These are phyloP conservation scores for Pseudocercospora vitis DNA, from an alignment of 2,329 filamentous ascomycete genomes.

Conservation along the genomic window DNA sequence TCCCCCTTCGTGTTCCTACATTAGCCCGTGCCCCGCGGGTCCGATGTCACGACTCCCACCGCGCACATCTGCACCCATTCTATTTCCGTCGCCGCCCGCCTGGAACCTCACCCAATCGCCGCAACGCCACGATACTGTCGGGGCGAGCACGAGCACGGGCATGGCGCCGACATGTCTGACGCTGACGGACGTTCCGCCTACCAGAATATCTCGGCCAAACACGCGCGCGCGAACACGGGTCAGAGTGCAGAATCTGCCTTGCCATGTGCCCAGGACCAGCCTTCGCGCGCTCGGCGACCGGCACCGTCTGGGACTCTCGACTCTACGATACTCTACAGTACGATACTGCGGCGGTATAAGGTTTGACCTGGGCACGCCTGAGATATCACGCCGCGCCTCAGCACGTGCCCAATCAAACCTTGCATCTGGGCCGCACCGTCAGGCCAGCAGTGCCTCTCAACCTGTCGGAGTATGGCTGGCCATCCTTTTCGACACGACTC, in stretches of 20 bases:
- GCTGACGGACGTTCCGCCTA: background rate
- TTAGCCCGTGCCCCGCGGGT: background rate
- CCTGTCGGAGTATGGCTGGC: slow-evolving; percentile 3
- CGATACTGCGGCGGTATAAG: no score
- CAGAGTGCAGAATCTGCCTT: background rate
- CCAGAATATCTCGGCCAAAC: background rate
- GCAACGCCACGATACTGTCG: background rate
- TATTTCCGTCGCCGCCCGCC: slow-evolving; percentile 1
- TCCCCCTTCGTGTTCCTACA: background rate
- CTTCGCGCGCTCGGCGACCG: background rate
- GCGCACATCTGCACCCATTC: background rate
- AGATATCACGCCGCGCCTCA: no score
- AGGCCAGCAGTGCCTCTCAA: background rate
- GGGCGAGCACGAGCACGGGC: background rate
- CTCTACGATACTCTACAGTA: no score
- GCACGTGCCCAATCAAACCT: slow-evolving; percentile 15
- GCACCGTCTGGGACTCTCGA: no score
- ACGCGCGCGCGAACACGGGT: slow-evolving; percentile 3
- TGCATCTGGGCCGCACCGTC: slow-evolving; percentile 1
- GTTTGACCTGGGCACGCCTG: no score
- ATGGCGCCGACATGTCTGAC: slow-evolving; percentile 2
- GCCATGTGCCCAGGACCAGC: background rate
- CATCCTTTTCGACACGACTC: slow-evolving; percentile 8
- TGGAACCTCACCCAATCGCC: background rate
- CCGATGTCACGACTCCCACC: no score